Base-by-base conservation (phyloP, 208 protist genomes). In the Trypanosoma scelopori region DNA sequence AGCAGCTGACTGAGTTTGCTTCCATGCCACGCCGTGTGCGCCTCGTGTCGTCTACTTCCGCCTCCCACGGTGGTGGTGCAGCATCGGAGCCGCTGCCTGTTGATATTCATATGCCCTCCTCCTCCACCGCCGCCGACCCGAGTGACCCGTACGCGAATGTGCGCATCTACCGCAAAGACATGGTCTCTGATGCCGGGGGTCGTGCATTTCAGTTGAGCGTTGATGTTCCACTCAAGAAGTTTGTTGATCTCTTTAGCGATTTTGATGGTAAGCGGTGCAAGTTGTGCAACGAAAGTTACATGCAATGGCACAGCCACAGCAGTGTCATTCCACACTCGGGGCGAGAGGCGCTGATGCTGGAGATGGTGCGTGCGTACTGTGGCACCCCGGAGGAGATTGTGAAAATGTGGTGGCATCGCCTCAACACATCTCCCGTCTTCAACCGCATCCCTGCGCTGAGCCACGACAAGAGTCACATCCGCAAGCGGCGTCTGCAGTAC, bases 261-360 rank as follows among this genome's bases (percentile, higher is more conserved):
- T 92, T 78, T 64, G 87, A 92, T 9, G 64, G 59, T 7, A 87
- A 86, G 53, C 84, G 87, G 5, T 95, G 90, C 64, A 91, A 91
- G 60, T 63, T 95, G 60, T 95, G 90, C 71, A 95, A 93, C 64
- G 90, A 95, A 60, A 67, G 79, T 30, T 91, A 85, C 63, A 27
- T 84, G 28, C 79, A 87, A 62, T 95, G 90, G 90, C 77, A 84
- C 72, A 63, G 64, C 6, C 90, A 95, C 74, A 45, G 71, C 52
- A 43, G 46, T 48, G 67, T 75, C 27, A 86, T 93, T 45, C 85
- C 90, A 15, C 90, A 95, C 69, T 46, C 47, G 13, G 90, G 85
- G 15, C 72, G 90, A 3, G 84, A 93, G 66, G 85, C 72, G 2
- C 74, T 95, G 30, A 68, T 87, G 69, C 58, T 95, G 23, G 90